phyloP scores from a whole-genome alignment of 768 basidiomycete species.

The Suillus luteus region DNA sequence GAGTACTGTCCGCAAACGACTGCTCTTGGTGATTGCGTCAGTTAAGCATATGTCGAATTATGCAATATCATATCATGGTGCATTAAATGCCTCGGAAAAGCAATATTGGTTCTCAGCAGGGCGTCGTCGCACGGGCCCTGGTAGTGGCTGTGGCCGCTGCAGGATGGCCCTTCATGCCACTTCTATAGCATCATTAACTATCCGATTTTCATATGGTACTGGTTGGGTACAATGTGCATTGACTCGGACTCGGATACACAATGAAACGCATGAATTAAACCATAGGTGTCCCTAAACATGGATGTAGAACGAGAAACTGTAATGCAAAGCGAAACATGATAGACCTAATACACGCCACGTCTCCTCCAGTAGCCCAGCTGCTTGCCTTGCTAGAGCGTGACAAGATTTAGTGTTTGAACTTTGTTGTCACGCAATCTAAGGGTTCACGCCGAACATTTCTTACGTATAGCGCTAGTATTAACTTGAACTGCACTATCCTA shows the following conservation, averaged over 20 bases:
- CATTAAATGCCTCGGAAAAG: neutral
- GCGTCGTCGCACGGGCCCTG: neutral
- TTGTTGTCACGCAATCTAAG: no score
- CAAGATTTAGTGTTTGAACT: no score
- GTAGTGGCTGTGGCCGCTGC: neutral
- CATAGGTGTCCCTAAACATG: neutral
- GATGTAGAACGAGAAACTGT: neutral
- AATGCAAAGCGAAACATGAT: neutral
- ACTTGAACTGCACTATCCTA: no score
- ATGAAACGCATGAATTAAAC: neutral
- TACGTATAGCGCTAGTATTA: no score
- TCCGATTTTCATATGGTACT: neutral
- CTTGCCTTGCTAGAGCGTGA: no score
- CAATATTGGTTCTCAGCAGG: neutral
- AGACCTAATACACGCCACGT: no score
- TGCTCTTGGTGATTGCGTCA: neutral
- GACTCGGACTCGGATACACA: neutral
- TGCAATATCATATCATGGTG: neutral
- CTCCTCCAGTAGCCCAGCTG: no score
- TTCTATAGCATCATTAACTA: neutral
- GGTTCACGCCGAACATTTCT: no score
- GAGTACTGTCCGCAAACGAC: slow-evolving; percentile 3
- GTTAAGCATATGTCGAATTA: neutral
- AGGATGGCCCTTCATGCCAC: neutral
- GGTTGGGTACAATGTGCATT: neutral